phyloP scores from a whole-genome alignment of 163 green algal species.

The Trebouxia gelatinosa region DNA sequence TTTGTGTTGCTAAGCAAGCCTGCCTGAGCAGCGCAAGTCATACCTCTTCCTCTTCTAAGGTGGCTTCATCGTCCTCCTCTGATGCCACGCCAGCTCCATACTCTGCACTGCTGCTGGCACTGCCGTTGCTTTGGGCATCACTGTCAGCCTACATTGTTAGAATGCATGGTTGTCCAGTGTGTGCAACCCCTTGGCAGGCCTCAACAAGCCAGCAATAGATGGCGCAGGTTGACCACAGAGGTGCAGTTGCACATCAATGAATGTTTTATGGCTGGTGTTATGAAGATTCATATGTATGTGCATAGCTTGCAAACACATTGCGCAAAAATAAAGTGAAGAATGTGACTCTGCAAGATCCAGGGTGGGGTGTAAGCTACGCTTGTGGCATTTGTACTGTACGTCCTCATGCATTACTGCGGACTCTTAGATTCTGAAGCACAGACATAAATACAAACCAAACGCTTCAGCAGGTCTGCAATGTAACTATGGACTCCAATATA shows the following conservation, averaged over 20 bases:
- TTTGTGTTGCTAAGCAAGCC: no score
- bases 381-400: neutral
- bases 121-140: neutral
- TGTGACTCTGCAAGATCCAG: no score
- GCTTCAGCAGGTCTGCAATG: neutral
- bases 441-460: neutral
- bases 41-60: constrained; percentile 58
- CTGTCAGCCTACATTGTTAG: no score
- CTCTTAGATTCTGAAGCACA: neutral
- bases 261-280: no score
- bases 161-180: no score
- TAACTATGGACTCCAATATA: neutral
- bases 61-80: constrained; percentile 55
- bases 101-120: neutral
- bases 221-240: neutral
- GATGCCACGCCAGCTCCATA: constrained; percentile 29
- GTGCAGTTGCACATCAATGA: neutral
- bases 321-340: no score
- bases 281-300: neutral
- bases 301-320: neutral
- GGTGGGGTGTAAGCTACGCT: neutral
- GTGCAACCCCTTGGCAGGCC: no score
- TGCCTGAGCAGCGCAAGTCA: no score
- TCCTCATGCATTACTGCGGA: neutral
- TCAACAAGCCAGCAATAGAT: no score